phyloP scores from a whole-genome alignment of 257 asterid species.

The Solanum corneliomulleri region DNA sequence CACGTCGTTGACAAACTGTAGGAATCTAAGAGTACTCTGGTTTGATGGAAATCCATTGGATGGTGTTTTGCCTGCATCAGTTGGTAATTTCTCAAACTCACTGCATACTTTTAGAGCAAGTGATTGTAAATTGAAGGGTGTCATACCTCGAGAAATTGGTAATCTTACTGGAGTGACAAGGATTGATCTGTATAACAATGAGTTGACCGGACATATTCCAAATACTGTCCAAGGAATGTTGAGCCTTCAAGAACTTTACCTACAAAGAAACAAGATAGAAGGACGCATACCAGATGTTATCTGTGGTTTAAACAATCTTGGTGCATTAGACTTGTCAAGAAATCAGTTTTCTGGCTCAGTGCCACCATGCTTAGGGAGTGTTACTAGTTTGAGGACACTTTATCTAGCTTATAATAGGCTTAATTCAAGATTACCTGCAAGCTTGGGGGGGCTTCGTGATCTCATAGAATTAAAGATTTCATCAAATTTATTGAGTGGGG shows the following conservation, averaged over 20 bases:
- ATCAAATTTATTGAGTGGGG: neutral
- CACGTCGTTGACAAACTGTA: neutral
- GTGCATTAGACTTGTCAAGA: neutral
- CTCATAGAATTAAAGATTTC: neutral
- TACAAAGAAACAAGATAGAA: neutral
- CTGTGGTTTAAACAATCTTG: neutral
- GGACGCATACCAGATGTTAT: neutral
- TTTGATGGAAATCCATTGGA: neutral
- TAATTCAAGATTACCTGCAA: neutral
- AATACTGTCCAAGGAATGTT: neutral
- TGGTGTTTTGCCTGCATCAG: neutral
- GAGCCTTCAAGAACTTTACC: neutral
- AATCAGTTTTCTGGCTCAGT: neutral
- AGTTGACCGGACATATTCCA: neutral
- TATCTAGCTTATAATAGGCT: neutral
- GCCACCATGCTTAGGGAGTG: neutral
- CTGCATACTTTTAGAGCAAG: neutral
- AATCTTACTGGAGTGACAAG: neutral
- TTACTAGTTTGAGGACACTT: neutral
- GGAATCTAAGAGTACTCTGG: neutral
- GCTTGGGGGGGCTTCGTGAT: neutral
- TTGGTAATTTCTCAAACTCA: neutral
- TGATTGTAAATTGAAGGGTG: neutral
- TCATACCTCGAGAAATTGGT: neutral
- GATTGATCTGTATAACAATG: accelerated